phyloP scores from a whole-genome alignment of 2,329 filamentous ascomycete genomes.

The Hymenoscyphus occultus region DNA sequence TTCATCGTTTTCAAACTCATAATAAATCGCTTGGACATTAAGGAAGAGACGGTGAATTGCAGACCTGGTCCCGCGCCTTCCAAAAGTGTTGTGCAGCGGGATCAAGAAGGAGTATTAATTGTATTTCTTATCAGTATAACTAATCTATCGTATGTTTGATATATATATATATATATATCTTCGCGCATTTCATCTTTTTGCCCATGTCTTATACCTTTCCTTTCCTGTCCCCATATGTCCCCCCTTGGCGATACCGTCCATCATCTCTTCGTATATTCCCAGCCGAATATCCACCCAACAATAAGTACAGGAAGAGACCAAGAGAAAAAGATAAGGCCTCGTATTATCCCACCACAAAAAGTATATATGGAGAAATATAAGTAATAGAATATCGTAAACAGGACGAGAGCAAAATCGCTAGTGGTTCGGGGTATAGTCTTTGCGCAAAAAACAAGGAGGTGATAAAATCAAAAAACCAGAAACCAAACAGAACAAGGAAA shows the following conservation, averaged over 20 bases:
- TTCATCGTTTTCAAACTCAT: background rate
- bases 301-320: background rate
- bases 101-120: conserved; percentile 4
- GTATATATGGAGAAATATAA: conserved; percentile 6
- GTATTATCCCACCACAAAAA: conserved; percentile 1
- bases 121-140: conserved; percentile 6
- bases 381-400: conserved; percentile 1
- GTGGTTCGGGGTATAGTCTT: conserved; percentile 6
- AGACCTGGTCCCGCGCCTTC: background rate
- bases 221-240: background rate
- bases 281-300: conserved; percentile 1
- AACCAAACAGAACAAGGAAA: background rate
- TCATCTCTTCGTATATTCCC: conserved; percentile 4
- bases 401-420: background rate
- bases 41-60: background rate
- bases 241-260: background rate
- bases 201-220: conserved; percentile 1
- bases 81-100: conserved; percentile 1
- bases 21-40: background rate
- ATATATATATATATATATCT: conserved; percentile 4
- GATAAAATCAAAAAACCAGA: background rate
- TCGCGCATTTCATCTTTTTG: conserved; percentile 2
- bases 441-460: background rate
- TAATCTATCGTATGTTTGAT: conserved; percentile 3
- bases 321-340: background rate